Percentiles rank a stretch among this genome's conserved stretches.
Evolutionary conservation across 345 rosid genomes (phyloP).

Genomic region (Xanthoceras sorbifolium): DNA sequence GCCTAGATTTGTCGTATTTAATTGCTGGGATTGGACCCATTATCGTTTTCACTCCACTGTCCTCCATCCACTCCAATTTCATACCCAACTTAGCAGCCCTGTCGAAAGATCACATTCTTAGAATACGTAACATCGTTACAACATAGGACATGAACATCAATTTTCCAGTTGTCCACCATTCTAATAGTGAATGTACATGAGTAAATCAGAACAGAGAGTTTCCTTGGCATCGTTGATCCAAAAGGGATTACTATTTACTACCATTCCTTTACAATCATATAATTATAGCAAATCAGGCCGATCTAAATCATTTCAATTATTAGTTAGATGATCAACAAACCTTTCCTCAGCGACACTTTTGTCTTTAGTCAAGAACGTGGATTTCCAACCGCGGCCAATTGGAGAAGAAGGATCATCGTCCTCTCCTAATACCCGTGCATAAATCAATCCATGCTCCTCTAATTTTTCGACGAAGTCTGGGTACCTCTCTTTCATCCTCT

Average conservation of each 20-base stretch:
- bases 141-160: background rate
- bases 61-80: conserved; percentile 79
- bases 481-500: conserved; percentile 66
- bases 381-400: conserved; percentile 96
- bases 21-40: conserved; percentile 93
- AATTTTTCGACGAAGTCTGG: conserved; percentile 66
- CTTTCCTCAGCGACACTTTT: conserved; percentile 71
- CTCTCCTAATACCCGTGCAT: conserved; percentile 70
- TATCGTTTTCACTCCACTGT: conserved; percentile 70
- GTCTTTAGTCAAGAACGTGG: conserved; percentile 78
- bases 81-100: conserved; percentile 82
- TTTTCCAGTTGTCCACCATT: background rate
- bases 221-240: background rate
- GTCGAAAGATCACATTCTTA: conserved; percentile 2
- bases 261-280: too few relatives aligned
- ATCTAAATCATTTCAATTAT: background rate
- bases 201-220: too few relatives aligned
- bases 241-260: background rate
- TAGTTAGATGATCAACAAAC: conserved; percentile 26
- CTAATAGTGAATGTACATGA: too few relatives aligned
- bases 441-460: conserved; percentile 74
- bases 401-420: conserved; percentile 83
- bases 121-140: background rate
- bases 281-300: background rate
- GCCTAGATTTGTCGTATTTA: conserved; percentile 58